Percentiles rank a stretch among this genome's conserved stretches.
Conservation (phyloP, 1,139 yeast genomes). For the Debaryomycetaceae sp. region DNA sequence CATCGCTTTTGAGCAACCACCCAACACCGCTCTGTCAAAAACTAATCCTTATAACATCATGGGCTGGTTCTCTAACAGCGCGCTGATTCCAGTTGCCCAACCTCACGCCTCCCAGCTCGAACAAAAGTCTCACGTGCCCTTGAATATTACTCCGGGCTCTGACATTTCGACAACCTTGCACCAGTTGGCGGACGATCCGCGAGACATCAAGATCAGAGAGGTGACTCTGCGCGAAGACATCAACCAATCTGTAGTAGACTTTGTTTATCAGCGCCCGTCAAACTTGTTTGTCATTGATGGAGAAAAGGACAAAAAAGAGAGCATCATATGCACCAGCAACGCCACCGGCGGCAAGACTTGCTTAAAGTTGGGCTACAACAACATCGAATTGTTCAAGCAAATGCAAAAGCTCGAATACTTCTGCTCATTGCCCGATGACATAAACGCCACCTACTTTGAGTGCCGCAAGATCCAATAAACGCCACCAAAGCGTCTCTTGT, state of each 20-base stretch:
- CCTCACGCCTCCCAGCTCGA: conserved; percentile 20
- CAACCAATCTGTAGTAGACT: conserved; percentile 15
- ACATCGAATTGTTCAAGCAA: conserved; percentile 38
- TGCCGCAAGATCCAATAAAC: conserved; percentile 35
- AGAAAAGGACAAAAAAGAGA: conserved; percentile 32
- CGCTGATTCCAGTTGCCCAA: conserved; percentile 9
- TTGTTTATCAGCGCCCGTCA: conserved; percentile 23
- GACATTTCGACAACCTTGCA: conserved; percentile 37
- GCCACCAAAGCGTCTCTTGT: conserved; percentile 1
- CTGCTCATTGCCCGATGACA: conserved; percentile 44
- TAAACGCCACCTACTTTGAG: conserved; percentile 45
- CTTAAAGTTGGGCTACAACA: conserved; percentile 34
- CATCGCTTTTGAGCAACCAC: neutral
- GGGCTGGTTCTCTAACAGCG: conserved; percentile 22
- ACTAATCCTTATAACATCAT: conserved; percentile 11
- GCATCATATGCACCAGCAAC: conserved; percentile 41
- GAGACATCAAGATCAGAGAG: conserved; percentile 14
- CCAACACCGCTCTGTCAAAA: no score
- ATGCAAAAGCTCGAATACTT: conserved; percentile 45
- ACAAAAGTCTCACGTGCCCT: conserved; percentile 33
- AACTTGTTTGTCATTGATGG: conserved; percentile 43
- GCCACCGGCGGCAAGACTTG: conserved; percentile 43
- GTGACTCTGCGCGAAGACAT: conserved; percentile 7
- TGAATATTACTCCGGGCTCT: conserved; percentile 20
- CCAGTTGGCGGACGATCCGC: conserved; percentile 23